Percentiles rank a stretch among this genome's conserved stretches.
Conservation (phyloP, 306 rosid species). For the Castanea crenata region DNA sequence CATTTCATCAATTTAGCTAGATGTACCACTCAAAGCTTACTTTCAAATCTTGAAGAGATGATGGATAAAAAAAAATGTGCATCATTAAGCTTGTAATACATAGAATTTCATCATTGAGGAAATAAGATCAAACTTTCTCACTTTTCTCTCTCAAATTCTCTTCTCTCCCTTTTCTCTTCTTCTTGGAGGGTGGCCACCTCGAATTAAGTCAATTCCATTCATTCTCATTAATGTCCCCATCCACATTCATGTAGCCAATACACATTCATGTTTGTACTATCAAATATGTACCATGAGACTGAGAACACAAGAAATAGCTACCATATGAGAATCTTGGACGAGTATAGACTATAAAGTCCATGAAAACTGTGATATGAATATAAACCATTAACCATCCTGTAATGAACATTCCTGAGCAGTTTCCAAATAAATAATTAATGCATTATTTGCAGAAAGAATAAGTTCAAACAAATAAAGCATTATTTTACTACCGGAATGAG, state of each 20-base stretch:
- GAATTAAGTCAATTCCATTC: too few relatives aligned
- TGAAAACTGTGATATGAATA: neutral
- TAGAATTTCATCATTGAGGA: too few relatives aligned
- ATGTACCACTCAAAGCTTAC: conserved; percentile 10
- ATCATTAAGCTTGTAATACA: neutral
- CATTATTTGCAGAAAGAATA: conserved; percentile 5
- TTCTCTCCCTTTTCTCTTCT: too few relatives aligned
- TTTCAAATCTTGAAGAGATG: conserved; percentile 1
- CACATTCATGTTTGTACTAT: neutral
- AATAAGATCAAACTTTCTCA: too few relatives aligned
- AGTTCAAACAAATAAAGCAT: conserved; percentile 3
- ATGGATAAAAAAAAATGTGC: neutral
- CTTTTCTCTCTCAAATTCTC: too few relatives aligned
- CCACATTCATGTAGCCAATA: neutral
- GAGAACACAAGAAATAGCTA: neutral
- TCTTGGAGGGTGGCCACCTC: too few relatives aligned
- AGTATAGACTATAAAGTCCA: neutral
- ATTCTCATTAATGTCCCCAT: too few relatives aligned
- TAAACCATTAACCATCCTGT: neutral
- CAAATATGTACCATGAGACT: neutral
- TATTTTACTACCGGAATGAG: conserved; percentile 74
- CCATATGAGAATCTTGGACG: neutral
- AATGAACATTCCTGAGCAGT: neutral
- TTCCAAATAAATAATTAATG: neutral
- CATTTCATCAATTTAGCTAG: neutral